Evolutionary conservation across 768 basidiomycete species (phyloP), one percentile per base, ranked within the genome.

Genomic region (Phlebiopsis flavidoalba): DNA sequence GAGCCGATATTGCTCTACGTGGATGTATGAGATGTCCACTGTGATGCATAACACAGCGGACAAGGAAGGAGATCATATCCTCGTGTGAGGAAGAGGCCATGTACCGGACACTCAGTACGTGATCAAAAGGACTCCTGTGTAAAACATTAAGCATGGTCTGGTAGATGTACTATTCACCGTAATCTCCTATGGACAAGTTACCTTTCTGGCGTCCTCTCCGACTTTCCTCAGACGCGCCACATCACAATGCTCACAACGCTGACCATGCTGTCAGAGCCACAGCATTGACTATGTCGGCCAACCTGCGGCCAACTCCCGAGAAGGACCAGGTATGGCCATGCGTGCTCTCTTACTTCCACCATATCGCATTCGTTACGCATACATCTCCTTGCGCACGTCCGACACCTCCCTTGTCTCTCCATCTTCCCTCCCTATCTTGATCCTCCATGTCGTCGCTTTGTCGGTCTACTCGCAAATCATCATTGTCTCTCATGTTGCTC

Each of bases 1-100:
- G 95, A 98, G 73, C 97, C 97, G 26, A 83, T 98, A 67, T 78
- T 98, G 69, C 85, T 98, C 65, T 98, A 97, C 76, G 87, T 97
- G 71, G 93, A 93, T 74, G 86, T 89, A 70, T 89, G 76, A 64
- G 33, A 45, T 19, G n/a, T 45, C 40, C 37, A 15, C 8, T 55
- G 54, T 55, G 24, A 10, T 12, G 43, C 37, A 49, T 14, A 55
- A 37, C 54, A n/a, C 17, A 8, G 43, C 40, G 54, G 54, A 24
- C n/a, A 11, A 45, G 43, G 12, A 14, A 2, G 54, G 36, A 35
- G 7, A 37, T 22, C 54, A 36, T 21, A 8, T 55, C 24, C 40
- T 11, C n/a, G 14, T 17, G 36, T n/a, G n/a, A 22, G 54, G 54
- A 37, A n/a, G 24, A 37, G 40, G 43, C 22, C n/a, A 43, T 55